Conservation (phyloP, 2,329 filamentous ascomycete genomes). For the Eutypella sp. region DNA sequence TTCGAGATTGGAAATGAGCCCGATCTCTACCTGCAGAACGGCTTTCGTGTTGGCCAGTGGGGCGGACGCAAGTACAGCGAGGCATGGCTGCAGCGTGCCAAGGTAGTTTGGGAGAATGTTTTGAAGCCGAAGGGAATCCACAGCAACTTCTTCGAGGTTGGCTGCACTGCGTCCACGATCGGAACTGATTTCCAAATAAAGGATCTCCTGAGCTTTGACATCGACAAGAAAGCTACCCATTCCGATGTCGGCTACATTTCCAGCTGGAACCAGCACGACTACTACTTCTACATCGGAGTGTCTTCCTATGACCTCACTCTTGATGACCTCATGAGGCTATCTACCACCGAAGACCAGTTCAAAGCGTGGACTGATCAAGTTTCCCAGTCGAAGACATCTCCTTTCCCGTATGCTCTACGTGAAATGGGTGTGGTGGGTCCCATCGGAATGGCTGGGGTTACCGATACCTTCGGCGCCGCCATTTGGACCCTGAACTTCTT, state of each 20-base stretch:
- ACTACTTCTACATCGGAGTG: constrained; percentile 47
- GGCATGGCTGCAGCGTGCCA: constrained; percentile 40
- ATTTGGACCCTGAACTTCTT: constrained; percentile 50
- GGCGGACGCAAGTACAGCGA: constrained; percentile 36
- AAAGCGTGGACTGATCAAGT: constrained; percentile 40
- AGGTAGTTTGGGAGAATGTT: constrained; percentile 38
- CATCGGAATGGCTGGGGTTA: constrained; percentile 39
- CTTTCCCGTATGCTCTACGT: constrained; percentile 42
- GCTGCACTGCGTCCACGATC: constrained; percentile 44
- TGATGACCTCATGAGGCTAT: constrained; percentile 38
- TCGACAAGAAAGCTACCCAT: constrained; percentile 31
- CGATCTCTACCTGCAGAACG: constrained; percentile 32
- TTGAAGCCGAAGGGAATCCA: constrained; percentile 34
- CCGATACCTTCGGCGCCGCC: constrained; percentile 43
- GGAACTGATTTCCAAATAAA: constrained; percentile 43
- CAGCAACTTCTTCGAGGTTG: constrained; percentile 43
- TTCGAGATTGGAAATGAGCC: constrained; percentile 29
- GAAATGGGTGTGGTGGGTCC: constrained; percentile 48
- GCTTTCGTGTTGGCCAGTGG: constrained; percentile 39
- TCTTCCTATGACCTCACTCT: constrained; percentile 38
- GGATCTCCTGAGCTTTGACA: constrained; percentile 34
- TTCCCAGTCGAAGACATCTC: constrained; percentile 33
- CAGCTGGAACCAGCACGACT: constrained; percentile 49
- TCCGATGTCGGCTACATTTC: constrained; percentile 29
- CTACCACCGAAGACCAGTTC: constrained; percentile 42